Evolutionary conservation across 1,139 yeast species (phyloP).

Genomic region (Pneumocystis jirovecii): DNA sequence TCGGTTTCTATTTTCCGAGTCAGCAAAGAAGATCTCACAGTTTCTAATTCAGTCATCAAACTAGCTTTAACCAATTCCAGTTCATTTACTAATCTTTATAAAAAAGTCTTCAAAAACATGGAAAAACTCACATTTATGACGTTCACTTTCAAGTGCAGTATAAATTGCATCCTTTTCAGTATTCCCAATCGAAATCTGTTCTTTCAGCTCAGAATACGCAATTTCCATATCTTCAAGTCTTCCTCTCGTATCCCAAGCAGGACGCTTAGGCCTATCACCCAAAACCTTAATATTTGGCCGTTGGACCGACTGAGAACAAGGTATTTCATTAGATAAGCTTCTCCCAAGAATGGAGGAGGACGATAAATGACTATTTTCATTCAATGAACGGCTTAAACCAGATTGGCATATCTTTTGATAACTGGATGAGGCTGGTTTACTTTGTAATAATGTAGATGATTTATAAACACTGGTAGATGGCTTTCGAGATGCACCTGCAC

Average conservation of each 20-base stretch:
- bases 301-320: not conserved
- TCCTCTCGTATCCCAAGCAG: conserved; percentile 15
- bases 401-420: not conserved
- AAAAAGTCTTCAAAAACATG: not conserved
- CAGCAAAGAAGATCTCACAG: not conserved
- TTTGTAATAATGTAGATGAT: not conserved
- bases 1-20: not conserved
- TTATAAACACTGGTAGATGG: not conserved
- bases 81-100: not conserved
- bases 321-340: not conserved
- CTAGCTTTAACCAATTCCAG: not conserved
- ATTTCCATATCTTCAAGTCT: conserved; percentile 15
- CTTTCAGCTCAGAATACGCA: conserved; percentile 8
- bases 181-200: conserved; percentile 3
- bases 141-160: conserved; percentile 1
- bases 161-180: not conserved
- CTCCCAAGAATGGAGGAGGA: not conserved
- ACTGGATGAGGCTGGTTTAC: not conserved
- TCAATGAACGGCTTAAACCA: not conserved
- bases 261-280: conserved; percentile 2
- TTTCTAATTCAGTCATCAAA: not conserved
- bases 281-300: not conserved
- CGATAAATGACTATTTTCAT: not conserved
- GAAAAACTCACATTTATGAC: not conserved
- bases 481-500: not conserved